phyloP scores from a whole-genome alignment of 768 basidiomycete species.

The Suillus decipiens region DNA sequence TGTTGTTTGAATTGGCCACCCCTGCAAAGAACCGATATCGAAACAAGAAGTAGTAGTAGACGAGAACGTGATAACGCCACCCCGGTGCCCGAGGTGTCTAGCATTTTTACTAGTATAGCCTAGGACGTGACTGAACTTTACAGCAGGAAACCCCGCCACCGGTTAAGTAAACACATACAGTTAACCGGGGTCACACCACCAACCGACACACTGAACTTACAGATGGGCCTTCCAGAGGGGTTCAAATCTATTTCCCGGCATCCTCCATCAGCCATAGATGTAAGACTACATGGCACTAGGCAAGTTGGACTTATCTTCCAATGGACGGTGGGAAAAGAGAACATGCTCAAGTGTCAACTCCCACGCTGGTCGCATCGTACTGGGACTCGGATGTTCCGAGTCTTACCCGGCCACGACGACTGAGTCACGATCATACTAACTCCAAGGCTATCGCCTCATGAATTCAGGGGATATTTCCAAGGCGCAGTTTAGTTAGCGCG shows the following conservation, averaged over 20 bases:
- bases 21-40: constrained; percentile 38
- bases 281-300: background rate
- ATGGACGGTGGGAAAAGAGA: background rate
- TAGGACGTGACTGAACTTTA: background rate
- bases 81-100: background rate
- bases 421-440: too few relatives aligned
- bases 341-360: background rate
- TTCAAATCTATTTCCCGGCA: background rate
- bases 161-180: background rate
- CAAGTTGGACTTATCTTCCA: background rate
- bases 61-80: constrained; percentile 1
- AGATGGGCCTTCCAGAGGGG: background rate
- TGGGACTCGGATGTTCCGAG: too few relatives aligned
- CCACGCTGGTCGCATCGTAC: background rate
- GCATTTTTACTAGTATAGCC: background rate
- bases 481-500: too few relatives aligned
- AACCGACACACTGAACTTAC: background rate
- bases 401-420: too few relatives aligned
- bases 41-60: constrained; percentile 8
- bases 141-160: background rate
- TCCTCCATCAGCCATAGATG: background rate
- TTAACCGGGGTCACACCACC: background rate
- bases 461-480: too few relatives aligned
- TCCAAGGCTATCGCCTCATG: too few relatives aligned
- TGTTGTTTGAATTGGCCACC: constrained; percentile 67